A percentile compares a stretch with the other conserved stretches of the same genome.
phyloP scores from a whole-genome alignment of 2,329 filamentous ascomycete genomes.

The Talaromyces sp. region DNA sequence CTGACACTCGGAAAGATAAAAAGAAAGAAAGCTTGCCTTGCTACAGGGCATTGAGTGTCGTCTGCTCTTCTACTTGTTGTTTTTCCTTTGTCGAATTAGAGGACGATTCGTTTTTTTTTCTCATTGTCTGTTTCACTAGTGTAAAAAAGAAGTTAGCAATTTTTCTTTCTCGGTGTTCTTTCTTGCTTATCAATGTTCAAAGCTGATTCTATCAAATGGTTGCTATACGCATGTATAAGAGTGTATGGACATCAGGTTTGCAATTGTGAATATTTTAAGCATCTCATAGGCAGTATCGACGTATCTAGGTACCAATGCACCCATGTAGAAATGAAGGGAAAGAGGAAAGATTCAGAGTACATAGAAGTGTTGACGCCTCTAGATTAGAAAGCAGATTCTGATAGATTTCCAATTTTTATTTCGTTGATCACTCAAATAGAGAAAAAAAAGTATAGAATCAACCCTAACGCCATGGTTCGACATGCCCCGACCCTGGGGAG shows the following conservation, averaged over 20 bases:
- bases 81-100: conserved; percentile 16
- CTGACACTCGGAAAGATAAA: background rate
- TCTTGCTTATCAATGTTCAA: background rate
- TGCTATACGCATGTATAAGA: background rate
- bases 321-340: background rate
- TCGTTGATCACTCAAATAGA: background rate
- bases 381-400: background rate
- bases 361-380: background rate
- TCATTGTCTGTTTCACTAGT: conserved; percentile 11
- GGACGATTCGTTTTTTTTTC: conserved; percentile 13
- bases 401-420: conserved; percentile 11
- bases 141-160: background rate
- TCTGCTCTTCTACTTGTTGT: conserved; percentile 1
- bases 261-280: too few species aligned
- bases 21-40: background rate
- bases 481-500: background rate
- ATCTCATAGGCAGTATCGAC: background rate
- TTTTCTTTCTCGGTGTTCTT: background rate
- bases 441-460: background rate
- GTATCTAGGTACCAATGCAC: background rate
- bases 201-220: background rate
- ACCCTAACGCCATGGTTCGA: background rate
- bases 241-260: too few species aligned
- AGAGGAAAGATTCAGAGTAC: background rate
- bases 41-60: background rate